Evolutionary conservation across 2,329 filamentous ascomycete species (phyloP).

Genomic region (Penicillium frequentans): DNA sequence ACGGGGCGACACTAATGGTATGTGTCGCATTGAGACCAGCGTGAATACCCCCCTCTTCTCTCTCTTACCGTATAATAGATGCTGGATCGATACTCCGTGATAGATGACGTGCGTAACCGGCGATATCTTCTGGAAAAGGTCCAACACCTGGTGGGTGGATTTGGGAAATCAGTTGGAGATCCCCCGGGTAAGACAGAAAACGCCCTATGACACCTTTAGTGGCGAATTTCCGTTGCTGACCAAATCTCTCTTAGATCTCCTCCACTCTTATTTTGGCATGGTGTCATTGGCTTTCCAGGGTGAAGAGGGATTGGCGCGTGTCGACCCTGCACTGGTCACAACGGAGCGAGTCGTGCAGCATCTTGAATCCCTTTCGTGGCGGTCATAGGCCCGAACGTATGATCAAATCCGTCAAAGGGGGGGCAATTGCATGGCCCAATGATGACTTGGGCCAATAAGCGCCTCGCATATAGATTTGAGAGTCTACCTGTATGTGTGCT

Average conservation of each 20-base stretch:
- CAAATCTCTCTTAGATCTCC: conserved; percentile 59
- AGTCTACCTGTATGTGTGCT: not conserved
- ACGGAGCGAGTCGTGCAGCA: conserved; percentile 52
- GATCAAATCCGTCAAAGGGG: not conserved
- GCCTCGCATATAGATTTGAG: not conserved
- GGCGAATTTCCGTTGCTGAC: conserved; percentile 3
- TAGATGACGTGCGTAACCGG: conserved; percentile 63
- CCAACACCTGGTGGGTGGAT: conserved; percentile 81
- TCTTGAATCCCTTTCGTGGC: conserved; percentile 44
- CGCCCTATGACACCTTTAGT: not conserved
- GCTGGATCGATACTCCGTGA: conserved; percentile 57
- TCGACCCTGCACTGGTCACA: conserved; percentile 77
- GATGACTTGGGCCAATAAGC: not conserved
- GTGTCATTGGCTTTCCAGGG: conserved; percentile 73
- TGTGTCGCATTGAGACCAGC: conserved; percentile 7
- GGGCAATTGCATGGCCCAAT: not conserved
- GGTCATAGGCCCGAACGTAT: conserved; percentile 5
- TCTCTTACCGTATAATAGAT: conserved; percentile 46
- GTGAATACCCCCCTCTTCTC: not conserved
- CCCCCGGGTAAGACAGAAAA: conserved; percentile 58
- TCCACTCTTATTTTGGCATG: conserved; percentile 86
- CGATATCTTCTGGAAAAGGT: conserved; percentile 81
- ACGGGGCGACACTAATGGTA: conserved; percentile 62
- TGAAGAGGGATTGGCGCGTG: conserved; percentile 65
- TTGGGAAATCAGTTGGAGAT: conserved; percentile 69